phyloP scores from a whole-genome alignment of 2,329 filamentous ascomycete species.

The Colletotrichum orbiculare region DNA sequence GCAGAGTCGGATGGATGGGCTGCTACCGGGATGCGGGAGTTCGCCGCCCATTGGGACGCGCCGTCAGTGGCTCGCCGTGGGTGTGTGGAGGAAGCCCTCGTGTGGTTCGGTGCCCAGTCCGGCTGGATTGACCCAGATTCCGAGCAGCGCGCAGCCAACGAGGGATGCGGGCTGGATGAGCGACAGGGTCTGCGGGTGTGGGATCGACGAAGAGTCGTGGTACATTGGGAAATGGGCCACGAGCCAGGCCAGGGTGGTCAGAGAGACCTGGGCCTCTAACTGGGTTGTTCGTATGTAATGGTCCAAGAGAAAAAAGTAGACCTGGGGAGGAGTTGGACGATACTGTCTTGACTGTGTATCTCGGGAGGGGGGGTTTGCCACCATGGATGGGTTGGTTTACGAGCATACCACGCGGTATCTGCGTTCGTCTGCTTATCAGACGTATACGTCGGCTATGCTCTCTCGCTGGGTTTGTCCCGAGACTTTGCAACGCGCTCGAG shows the following conservation, averaged over 20 bases:
- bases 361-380: conserved; percentile 9
- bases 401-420: not conserved
- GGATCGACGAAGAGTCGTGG: conserved; percentile 21
- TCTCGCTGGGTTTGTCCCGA: not conserved
- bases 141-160: conserved; percentile 25
- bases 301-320: no score
- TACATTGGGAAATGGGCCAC: conserved; percentile 15
- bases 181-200: conserved; percentile 26
- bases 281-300: no score
- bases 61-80: not conserved
- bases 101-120: conserved; percentile 31
- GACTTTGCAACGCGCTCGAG: no score
- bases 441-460: no score
- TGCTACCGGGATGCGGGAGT: not conserved
- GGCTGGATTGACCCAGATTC: conserved; percentile 34
- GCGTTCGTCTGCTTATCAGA: no score
- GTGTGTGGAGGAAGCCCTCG: conserved; percentile 31
- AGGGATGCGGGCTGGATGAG: conserved; percentile 24
- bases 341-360: not conserved
- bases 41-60: conserved; percentile 17
- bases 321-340: conserved; percentile 5
- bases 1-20: not conserved
- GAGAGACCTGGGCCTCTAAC: conserved; percentile 10
- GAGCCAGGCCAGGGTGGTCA: conserved; percentile 8
- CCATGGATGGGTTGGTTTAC: not conserved